Conservation (phyloP, 345 rosid genomes). For the Linum lewisii region DNA sequence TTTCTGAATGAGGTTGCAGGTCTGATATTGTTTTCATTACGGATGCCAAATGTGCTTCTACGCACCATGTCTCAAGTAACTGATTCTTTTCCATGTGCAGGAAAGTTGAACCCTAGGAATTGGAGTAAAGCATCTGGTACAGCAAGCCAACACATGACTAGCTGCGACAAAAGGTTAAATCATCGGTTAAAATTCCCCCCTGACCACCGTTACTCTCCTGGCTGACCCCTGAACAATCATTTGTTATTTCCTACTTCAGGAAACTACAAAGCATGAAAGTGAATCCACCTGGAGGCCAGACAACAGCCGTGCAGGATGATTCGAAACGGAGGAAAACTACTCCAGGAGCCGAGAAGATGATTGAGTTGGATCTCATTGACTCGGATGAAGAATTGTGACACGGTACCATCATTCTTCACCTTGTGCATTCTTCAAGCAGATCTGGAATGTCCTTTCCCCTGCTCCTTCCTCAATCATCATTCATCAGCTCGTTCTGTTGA, state of each 20-base stretch:
- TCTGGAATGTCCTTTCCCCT: too few relatives aligned
- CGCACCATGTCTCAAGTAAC: not conserved
- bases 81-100: conserved; percentile 21
- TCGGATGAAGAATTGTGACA: conserved; percentile 57
- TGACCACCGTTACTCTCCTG: not conserved
- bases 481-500: too few relatives aligned
- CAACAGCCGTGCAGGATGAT: conserved; percentile 15
- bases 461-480: too few relatives aligned
- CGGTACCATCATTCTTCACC: too few relatives aligned
- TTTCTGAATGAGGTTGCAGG: conserved; percentile 80
- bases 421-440: too few relatives aligned
- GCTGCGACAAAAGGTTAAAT: conserved; percentile 48
- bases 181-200: not conserved
- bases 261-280: conserved; percentile 31
- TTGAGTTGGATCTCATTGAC: conserved; percentile 51
- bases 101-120: conserved; percentile 29
- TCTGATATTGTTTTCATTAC: conserved; percentile 14
- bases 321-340: conserved; percentile 43
- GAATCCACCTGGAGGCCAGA: conserved; percentile 16
- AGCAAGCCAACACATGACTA: conserved; percentile 10
- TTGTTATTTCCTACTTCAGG: conserved; percentile 29
- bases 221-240: conserved; percentile 12
- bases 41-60: not conserved
- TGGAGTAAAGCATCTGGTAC: conserved; percentile 24
- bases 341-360: conserved; percentile 38